Conservation (phyloP, 2,329 filamentous ascomycete genomes). For the Bipolaris zeicola region DNA sequence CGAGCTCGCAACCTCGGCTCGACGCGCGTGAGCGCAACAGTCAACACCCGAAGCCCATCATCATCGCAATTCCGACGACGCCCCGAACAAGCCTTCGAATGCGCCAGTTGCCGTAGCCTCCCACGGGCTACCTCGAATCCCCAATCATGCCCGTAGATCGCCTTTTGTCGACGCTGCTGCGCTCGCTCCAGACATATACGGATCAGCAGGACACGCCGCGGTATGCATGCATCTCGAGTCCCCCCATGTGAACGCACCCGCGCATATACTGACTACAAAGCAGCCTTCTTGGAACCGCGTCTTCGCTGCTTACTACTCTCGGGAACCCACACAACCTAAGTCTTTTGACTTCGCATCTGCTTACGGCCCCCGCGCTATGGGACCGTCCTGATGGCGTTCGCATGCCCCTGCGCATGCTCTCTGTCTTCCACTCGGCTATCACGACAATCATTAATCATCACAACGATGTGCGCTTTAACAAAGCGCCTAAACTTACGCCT, state of each 20-base stretch:
- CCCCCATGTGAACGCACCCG: conserved; percentile 2
- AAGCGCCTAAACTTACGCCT: conserved; percentile 33
- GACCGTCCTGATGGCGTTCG: conserved; percentile 63
- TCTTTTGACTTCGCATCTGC: conserved; percentile 72
- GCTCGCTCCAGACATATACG: conserved; percentile 64
- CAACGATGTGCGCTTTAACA: conserved; percentile 39
- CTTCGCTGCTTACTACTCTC: conserved; percentile 69
- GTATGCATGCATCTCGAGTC: conserved; percentile 47
- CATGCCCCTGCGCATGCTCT: conserved; percentile 69
- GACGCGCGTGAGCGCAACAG: conserved; percentile 10
- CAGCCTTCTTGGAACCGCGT: conserved; percentile 66
- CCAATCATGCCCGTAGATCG: conserved; percentile 68
- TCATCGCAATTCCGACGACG: conserved; percentile 1
- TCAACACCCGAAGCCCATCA: conserved; percentile 25
- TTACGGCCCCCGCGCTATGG: conserved; percentile 76
- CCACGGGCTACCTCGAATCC: conserved; percentile 3
- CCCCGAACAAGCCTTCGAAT: neutral
- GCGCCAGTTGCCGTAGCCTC: conserved; percentile 7
- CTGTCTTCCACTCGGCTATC: conserved; percentile 73
- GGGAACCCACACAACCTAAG: conserved; percentile 77
- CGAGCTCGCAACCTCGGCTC: conserved; percentile 39
- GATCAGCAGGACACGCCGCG: conserved; percentile 64
- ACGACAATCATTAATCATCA: conserved; percentile 60
- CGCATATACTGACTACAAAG: conserved; percentile 27
- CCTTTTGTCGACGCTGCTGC: conserved; percentile 69